Base-by-base conservation (phyloP, 768 basidiomycete genomes). In the Bullera alba region DNA sequence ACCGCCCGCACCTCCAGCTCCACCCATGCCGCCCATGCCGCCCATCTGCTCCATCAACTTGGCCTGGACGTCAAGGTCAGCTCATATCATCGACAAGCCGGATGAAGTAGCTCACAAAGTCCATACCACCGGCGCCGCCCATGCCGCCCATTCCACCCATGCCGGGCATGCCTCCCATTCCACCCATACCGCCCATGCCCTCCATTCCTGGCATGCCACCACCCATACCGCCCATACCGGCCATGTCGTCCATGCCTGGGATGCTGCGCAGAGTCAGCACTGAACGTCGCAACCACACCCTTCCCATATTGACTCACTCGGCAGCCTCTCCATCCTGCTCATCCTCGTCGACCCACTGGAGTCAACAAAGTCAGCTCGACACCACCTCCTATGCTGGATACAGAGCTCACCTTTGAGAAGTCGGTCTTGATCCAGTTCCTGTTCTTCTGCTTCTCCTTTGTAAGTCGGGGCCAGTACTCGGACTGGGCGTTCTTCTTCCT, bases 401-500 rank as follows among this genome's bases (percentile, higher is more conserved):
- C 37, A 37, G 23, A 27, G 2, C 63, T 34, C 32, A 72, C 72
- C 69, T 87, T 93, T 58, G 77, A 77, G 72, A 96, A 96, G 73
- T 96, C 88, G 38, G 90, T 95, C 79, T 95, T 96, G 73, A 96
- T 76, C 75, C 81, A 92, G 50, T 82, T 76, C 44, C 78, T 81
- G 74, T 80, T 87, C n/a, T n/a, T n/a, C 53, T 80, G 67, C 73
- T 90, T 92, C 53, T 86, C 86, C 73, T 93, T 90, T 41, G 87
- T 90, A 45, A 97, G 77, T 51, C 92, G 81, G 22, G 88, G 87
- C 93, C 93, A 97, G 74, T 80, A 97, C 60, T 90, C 93, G 14
- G 75, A 69, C 67, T 83, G 74, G 26, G 70, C 63, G 50, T 83
- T 82, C 72, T 89, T 88, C 76, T 97, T 97, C 72, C 83, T 83